Base-by-base conservation (phyloP, 306 rosid species). In the Purshia tridentata region DNA sequence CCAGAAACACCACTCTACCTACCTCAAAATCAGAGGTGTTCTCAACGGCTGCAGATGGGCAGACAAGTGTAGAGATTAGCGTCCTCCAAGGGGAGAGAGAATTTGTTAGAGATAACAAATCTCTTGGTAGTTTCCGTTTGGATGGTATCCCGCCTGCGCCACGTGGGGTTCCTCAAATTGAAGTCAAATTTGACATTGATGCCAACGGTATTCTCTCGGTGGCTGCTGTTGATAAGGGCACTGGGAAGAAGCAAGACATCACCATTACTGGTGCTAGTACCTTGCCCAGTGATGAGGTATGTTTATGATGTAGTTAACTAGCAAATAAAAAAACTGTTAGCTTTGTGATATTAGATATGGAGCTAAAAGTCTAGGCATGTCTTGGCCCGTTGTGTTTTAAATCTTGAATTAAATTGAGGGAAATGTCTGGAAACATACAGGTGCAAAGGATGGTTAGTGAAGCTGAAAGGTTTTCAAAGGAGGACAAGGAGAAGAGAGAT, bases 241-340 rank as follows among this genome's bases (percentile, higher is more conserved):
- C 98, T 0, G 97, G 98, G 54, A 93, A 93, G 81, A 88, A 91
- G 72, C 98, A 93, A 67, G 98, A 93, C 78, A 93, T 93, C 60
- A 93, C 98, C 67, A 93, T 93, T 65, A 93, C 98, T 39, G 97
- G 97, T 75, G 98, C 99, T 45, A 94, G 99, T 77, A 94, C 99
- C 50, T 86, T 94, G 77, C 99, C 95, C 39, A 67, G 73, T 58
- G 99, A 94, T 44, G 99, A 93, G 98, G 98, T 93, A 86, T 48
- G 55, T 23, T 44, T 16, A 5, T 41, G 46, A 2, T 16, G 15
- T 50, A 0, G 22, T 2, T 62, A 23, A 13, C 3, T 23, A 40
- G 35, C 48, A 85, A 84, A 73, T 16, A 44, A 47, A 41, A 53
- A 6, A 18, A 12, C 53, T 22, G 62, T 54, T 16, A 6, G 57